phyloP scores from a whole-genome alignment of 225 moss, liverwort and hornwort species.

The Ulota crispa region DNA sequence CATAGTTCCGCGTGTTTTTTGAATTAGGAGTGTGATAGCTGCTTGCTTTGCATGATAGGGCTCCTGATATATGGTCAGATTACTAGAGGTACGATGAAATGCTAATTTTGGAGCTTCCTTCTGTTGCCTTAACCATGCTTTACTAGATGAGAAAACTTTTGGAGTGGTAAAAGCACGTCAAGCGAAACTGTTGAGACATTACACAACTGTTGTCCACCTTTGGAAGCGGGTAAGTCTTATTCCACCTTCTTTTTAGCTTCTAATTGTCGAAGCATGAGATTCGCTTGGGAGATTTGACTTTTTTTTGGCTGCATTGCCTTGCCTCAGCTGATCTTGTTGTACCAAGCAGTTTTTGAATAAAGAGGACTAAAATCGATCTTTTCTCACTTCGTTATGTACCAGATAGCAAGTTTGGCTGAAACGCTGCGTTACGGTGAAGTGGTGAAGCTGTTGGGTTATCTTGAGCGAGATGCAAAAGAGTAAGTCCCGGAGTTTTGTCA shows the following conservation, averaged over 20 bases:
- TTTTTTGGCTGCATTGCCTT: not conserved
- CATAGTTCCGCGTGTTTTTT: slow-evolving; percentile 12
- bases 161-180: slow-evolving; percentile 69
- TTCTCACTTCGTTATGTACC: slow-evolving; percentile 13
- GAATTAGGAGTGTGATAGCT: not conserved
- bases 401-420: slow-evolving; percentile 77
- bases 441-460: slow-evolving; percentile 65
- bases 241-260: not conserved
- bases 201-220: slow-evolving; percentile 67
- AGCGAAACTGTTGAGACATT: slow-evolving; percentile 66
- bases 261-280: not conserved
- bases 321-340: not conserved
- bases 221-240: slow-evolving; percentile 72
- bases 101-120: not conserved
- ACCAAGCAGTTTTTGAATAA: not conserved
- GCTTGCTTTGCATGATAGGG: slow-evolving; percentile 5
- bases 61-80: not conserved
- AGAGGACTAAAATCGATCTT: not conserved
- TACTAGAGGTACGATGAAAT: not conserved
- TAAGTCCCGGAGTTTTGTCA: slow-evolving; percentile 23
- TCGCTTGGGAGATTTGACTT: not conserved
- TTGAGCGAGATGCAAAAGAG: slow-evolving; percentile 68
- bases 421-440: slow-evolving; percentile 71
- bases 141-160: slow-evolving; percentile 65
- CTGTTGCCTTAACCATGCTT: slow-evolving; percentile 38